Base-by-base conservation (phyloP, 768 basidiomycete genomes). In the Amanita jacksonii region DNA sequence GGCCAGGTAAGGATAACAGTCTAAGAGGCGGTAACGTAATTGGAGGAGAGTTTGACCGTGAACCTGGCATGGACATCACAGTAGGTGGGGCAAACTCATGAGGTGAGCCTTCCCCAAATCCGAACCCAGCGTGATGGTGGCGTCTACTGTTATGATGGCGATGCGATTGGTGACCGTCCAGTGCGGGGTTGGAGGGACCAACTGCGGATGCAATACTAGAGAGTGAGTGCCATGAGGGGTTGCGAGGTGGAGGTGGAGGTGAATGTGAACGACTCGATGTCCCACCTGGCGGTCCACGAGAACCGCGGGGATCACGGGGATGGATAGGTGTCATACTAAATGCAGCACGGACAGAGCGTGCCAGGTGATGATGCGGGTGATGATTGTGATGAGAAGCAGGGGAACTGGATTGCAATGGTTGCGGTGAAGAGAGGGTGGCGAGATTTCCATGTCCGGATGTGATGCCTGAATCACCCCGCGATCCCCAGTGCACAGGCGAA, bases 261-360 rank as follows among this genome's bases (percentile, higher is more conserved):
- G 41, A 41, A n/a, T 35, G 32, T 30, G 34, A 24, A 24, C 22
- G 41, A 28, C 5, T n/a, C 10, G 39, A 19, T 16, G 3, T 12
- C 8, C 8, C 20, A 25, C 12, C 19, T 12, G 28, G 9, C 13
- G 41, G 34, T 15, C 34, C 4, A 36, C 15, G 5, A 18, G 4
- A 2, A 20, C 13, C 22, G 20, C 12, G 15, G 34, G 18, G 16
- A n/a, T 18, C 18, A n/a, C 38, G 48, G 39, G 56, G 54, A 33
- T 73, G 73, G 30, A 90, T 88, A 0, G 87, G 88, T 5, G 90
- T 91, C 86, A 92, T 93, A 3, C 85, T 88, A 51, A 96, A 96
- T 38, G 90, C 91, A 24, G 81, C 70, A 30, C 86, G 79, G 18
- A 94, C 83, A 0, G 83, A 86, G 55, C 88, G 85, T 3, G 85